Base-by-base conservation (phyloP, 331 rosid genomes). In the Arachis monticola region DNA sequence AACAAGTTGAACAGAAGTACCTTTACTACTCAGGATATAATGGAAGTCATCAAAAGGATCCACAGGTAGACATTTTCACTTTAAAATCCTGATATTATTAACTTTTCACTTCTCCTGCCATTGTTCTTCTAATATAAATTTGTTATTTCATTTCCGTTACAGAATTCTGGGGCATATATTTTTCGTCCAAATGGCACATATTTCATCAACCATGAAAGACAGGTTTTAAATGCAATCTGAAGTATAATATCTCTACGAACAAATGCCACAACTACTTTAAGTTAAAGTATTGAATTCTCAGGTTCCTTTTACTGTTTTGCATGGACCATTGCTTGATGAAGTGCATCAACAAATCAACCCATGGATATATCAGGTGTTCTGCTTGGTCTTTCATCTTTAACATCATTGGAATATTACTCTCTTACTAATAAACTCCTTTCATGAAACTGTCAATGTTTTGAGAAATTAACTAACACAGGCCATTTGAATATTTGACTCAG, bases 351-450 rank as follows among this genome's bases (percentile, higher is more conserved):
- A 73, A 74, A 73, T 89, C 78, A 89, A 87, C 83, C 77, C 97
- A 67, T 91, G 97, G 97, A 84, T 91, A 79, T 87, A 86, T 78
- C 95, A 91, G 94, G 94, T 91, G 61, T 69, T 73, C 42, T 74
- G 10, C 79, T 62, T 64, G 70, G 38, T 45, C 10, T 77, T 67
- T 63, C 27, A 77, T 74, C 30, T 72, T 35, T 79, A 77, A 51
- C 52, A 56, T 56, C 67, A 48, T 48, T 47, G 58, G 69, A 59
- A 30, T 64, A 47, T 82, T 77, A 38, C 66, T 72, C 61, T 64
- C 58, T 65, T 5, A 50, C 46, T 48, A 58, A 70, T 38, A 68
- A 66, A 51, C 53, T 42, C 30, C 9, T 57, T 67, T 67, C 60
- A 22, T 12, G 11, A 75, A 61, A 61, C 60, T 78, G 50, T 48